These are phyloP conservation scores for Lasiodiplodia theobromae DNA, from an alignment of 2,329 filamentous ascomycete species.

Conservation along the genomic window DNA sequence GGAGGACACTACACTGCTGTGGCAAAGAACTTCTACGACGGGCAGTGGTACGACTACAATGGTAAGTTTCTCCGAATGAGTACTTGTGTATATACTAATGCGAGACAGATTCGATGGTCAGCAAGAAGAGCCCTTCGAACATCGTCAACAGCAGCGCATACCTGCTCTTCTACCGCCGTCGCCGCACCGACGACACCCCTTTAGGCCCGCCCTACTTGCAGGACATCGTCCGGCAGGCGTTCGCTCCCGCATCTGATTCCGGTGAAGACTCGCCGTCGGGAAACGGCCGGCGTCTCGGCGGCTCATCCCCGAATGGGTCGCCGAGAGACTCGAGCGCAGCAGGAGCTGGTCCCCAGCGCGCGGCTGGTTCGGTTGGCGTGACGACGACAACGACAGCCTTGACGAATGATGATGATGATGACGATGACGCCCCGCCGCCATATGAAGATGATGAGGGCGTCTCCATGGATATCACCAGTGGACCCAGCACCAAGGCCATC, in stretches of 20 bases:
- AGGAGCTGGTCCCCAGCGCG: slow-evolving; percentile 63
- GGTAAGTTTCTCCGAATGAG: slow-evolving; percentile 65
- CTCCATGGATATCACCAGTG: not conserved
- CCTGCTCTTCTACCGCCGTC: slow-evolving; percentile 92
- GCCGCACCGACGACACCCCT: slow-evolving; percentile 67
- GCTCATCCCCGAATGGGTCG: slow-evolving; percentile 88
- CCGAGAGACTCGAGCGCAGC: slow-evolving; percentile 83
- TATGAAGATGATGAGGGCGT: slow-evolving; percentile 23
- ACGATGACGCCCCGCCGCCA: slow-evolving; percentile 2
- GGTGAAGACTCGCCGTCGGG: slow-evolving; percentile 60
- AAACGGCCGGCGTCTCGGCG: slow-evolving; percentile 88
- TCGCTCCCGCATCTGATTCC: slow-evolving; percentile 56
- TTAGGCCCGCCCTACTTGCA: slow-evolving; percentile 81
- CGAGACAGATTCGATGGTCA: slow-evolving; percentile 74
- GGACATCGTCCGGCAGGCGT: slow-evolving; percentile 71
- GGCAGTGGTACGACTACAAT: slow-evolving; percentile 95
- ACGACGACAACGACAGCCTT: slow-evolving; percentile 16
- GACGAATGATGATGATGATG: slow-evolving; percentile 14
- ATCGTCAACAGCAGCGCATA: slow-evolving; percentile 83
- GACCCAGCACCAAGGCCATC: not conserved
- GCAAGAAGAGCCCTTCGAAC: slow-evolving; percentile 64
- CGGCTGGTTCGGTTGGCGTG: slow-evolving; percentile 28
- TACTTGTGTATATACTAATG: slow-evolving; percentile 50
- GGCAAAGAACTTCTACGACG: slow-evolving; percentile 89
- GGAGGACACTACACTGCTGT: slow-evolving; percentile 97